These are phyloP conservation scores for Mycena alexandri DNA, from an alignment of 768 basidiomycete genomes.

Conservation along the genomic window DNA sequence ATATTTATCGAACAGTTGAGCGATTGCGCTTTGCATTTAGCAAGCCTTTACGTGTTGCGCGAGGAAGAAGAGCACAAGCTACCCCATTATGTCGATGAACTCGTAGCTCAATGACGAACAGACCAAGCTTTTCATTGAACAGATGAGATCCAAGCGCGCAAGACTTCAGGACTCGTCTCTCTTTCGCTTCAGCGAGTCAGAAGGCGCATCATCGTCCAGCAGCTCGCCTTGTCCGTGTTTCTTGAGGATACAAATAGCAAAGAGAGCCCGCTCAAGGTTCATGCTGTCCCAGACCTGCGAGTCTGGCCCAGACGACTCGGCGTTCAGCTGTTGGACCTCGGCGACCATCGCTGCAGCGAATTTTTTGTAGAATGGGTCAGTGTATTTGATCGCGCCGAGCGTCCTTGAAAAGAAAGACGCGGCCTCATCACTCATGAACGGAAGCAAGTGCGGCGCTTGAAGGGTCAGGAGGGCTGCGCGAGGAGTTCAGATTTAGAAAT, in stretches of 20 bases:
- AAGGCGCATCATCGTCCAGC: slow-evolving; percentile 1
- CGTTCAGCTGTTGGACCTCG: slow-evolving; percentile 27
- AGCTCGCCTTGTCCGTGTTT: slow-evolving; percentile 24
- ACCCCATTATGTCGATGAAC: too few species aligned
- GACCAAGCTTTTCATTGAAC: too few species aligned
- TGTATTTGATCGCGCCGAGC: slow-evolving; percentile 35
- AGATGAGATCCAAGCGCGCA: too few species aligned
- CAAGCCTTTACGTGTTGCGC: too few species aligned
- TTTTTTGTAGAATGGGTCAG: slow-evolving; percentile 33
- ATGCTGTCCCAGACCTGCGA: slow-evolving; percentile 24
- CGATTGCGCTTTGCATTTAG: too few species aligned
- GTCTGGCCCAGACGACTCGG: neutral
- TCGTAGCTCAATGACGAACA: too few species aligned
- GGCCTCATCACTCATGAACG: slow-evolving; percentile 40
- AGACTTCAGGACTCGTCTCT: neutral
- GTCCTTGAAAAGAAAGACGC: slow-evolving; percentile 28
- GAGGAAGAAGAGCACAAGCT: too few species aligned
- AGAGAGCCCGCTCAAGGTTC: slow-evolving; percentile 33
- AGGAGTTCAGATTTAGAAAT: neutral
- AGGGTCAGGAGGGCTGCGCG: slow-evolving; percentile 34
- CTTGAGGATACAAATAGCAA: neutral
- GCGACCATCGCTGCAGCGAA: slow-evolving; percentile 33
- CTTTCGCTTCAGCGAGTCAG: slow-evolving; percentile 21
- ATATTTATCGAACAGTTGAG: too few species aligned
- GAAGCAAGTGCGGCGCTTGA: slow-evolving; percentile 32